Conservation (phyloP, 257 asterid genomes). For the Euphrasia confusa region DNA sequence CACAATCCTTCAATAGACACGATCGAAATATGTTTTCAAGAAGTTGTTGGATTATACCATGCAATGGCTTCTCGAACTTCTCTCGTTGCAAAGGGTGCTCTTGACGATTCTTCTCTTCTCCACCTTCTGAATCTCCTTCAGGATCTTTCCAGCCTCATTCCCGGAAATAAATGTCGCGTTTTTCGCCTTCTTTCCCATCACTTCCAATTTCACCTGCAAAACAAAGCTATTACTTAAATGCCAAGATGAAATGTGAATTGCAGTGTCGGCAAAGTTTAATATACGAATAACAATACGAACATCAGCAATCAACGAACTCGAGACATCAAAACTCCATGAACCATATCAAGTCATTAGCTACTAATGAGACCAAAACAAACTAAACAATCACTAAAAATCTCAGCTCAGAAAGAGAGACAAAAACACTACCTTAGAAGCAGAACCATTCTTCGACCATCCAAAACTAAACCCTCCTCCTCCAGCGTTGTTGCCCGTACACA, state of each 20-base stretch:
- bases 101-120: constrained; percentile 90
- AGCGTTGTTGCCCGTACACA: constrained; percentile 41
- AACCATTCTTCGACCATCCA: constrained; percentile 71
- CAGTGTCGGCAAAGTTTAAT: neutral
- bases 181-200: constrained; percentile 89
- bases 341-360: neutral
- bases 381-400: neutral
- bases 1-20: neutral
- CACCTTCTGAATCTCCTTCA: constrained; percentile 87
- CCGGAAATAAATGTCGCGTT: constrained; percentile 87
- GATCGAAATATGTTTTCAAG: constrained; percentile 9
- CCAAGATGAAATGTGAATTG: neutral
- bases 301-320: neutral
- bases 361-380: neutral
- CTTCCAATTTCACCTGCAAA: constrained; percentile 73
- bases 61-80: constrained; percentile 98
- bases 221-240: neutral
- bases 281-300: no score
- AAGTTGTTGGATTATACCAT: constrained; percentile 42
- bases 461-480: constrained; percentile 57
- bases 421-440: constrained; percentile 61
- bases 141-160: constrained; percentile 82
- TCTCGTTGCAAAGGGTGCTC: constrained; percentile 85
- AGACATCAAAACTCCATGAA: no score
- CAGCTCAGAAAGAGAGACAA: no score